Evolutionary conservation across 2,329 filamentous ascomycete species (phyloP), one percentile per base, ranked within the genome.

Genomic region (Microcyclosporella mali): DNA sequence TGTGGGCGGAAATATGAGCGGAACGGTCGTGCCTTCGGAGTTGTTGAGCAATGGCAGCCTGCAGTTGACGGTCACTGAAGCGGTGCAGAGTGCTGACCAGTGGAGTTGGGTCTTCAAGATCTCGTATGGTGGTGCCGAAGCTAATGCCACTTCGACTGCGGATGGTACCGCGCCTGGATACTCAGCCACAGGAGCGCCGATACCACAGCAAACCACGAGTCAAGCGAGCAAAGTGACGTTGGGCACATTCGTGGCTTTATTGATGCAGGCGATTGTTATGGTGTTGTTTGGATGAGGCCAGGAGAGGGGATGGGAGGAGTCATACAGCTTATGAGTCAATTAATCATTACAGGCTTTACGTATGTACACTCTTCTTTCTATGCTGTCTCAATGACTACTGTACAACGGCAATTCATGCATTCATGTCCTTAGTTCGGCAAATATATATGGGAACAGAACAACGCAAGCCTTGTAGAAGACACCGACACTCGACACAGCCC

Each of bases 401-500:
- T 39, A 39, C 21, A 39, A 30, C 11, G 6, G 37, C 14, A 19
- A 19, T 21, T 32, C 18, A 16, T 17, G 15, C 27, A 14, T 14
- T 52, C 37, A 60, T 11, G 51, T 53, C 38, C 53, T 52, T 32
- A 67, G 39, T 53, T 68, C 65, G 2, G 60, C 56, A 37, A 65
- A 64, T 12, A 68, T 67, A 41, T 66, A 68, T 0, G 87, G 85
- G 32, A 82, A 67, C 27, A 67, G 62, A 14, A 68, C 64, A 17
- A 63, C 51, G 39, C 65, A 67, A 8, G 66, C 66, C 57, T 78
- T 78, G 66, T 71, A 73, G 14, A 79, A 57, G 51, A 78, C 63
- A 64, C 56, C 35, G 71, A 70, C 1, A 73, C 63, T 65, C n/a
- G 51, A 49, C 3, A 66, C 33, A 12, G 56, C 37, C 30, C 64